Evolutionary conservation across 2,329 filamentous ascomycete genomes (phyloP), one percentile per base, ranked within the genome.

Genomic region (Fusarium stilboides): DNA sequence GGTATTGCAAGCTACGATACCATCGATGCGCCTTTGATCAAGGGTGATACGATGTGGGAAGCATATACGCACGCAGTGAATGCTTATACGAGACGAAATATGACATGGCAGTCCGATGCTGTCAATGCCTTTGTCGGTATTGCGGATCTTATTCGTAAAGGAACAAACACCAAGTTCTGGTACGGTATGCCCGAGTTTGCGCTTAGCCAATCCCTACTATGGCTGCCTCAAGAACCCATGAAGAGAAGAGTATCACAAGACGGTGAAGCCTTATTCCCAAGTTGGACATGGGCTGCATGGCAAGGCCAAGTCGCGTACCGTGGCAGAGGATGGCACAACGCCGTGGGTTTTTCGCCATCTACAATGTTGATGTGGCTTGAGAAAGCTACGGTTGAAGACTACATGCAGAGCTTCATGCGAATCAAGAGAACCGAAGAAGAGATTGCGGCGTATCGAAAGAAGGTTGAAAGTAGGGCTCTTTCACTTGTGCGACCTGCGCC

Each of bases 281-380:
- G 62, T 33, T 66, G 63, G 63, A 47, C 61, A 0, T 66, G 63
- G 63, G 62, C 64, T 3, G 64, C 64, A 6, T 66, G 64, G 64
- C 51, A 66, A 34, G 64, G 63, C 1, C 50, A 65, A 1, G 44
- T 65, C 4, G 12, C 39, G 4, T 65, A 66, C 4, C 63, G 63
- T 5, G 52, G 57, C 2, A 45, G 51, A 36, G 63, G 63, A 1
- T 66, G 51, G 17, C 46, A 66, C 8, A 66, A 66, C 12, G 62
- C 63, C 6, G 28, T 66, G 3, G 12, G 28, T 1, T 66, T 47
- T 45, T n/a, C 40, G 0, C 62, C 63, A 5, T 14, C 19, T 5
- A 36, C 22, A 0, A 49, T 66, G 43, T 34, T 62, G 19, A 28
- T 42, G 42, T 66, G 61, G 63, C 24, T 65, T 0, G 31, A 37